These are phyloP conservation scores for Cubamyces sp. DNA, from an alignment of 768 basidiomycete genomes.

Conservation along the genomic window DNA sequence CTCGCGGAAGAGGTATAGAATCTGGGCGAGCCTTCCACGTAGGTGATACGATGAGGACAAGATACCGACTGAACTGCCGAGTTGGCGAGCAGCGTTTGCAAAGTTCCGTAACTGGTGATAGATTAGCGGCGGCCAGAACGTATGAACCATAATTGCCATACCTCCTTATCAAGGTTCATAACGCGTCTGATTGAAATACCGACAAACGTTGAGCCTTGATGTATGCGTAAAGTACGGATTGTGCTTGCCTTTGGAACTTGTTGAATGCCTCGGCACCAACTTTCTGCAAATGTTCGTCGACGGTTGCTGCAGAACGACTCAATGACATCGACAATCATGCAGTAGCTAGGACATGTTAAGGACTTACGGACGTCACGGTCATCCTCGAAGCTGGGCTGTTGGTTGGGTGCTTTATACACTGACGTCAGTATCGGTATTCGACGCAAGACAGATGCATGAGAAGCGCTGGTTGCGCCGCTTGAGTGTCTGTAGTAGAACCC, in stretches of 20 bases:
- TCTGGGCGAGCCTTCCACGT: conserved; percentile 67
- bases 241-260: conserved; percentile 60
- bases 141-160: conserved; percentile 30
- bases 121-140: conserved; percentile 3
- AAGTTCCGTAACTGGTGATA: conserved; percentile 68
- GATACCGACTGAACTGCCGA: conserved; percentile 78
- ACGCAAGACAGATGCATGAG: not conserved
- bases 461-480: too few relatives aligned
- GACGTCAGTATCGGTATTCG: not conserved
- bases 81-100: conserved; percentile 73
- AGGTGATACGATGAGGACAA: conserved; percentile 74
- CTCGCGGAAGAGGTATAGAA: conserved; percentile 72
- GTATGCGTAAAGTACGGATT: not conserved
- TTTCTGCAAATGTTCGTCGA: conserved; percentile 71
- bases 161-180: conserved; percentile 68
- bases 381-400: conserved; percentile 59
- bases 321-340: not conserved
- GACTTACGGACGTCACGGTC: conserved; percentile 69
- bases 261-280: conserved; percentile 68
- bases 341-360: conserved; percentile 2
- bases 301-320: conserved; percentile 47
- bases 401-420: conserved; percentile 38
- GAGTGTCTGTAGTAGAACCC: too few relatives aligned
- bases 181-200: conserved; percentile 46
- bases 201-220: not conserved